Percentiles rank a stretch among this genome's conserved stretches.
phyloP scores from a whole-genome alignment of 768 basidiomycete species.

The Kwoniella botswanensis region DNA sequence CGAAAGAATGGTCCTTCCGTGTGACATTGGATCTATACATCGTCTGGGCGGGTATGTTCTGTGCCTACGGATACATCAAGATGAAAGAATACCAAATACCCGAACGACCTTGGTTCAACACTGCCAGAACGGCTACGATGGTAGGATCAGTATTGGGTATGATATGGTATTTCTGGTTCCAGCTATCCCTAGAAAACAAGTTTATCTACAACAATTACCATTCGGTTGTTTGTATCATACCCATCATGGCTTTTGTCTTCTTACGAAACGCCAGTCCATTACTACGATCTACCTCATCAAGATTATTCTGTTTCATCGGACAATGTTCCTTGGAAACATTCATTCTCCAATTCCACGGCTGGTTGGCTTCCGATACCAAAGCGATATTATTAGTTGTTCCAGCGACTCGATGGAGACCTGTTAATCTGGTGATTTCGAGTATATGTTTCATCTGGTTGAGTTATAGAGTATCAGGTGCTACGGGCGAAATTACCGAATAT shows the following conservation, averaged over 20 bases:
- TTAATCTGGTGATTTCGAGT: constrained; percentile 78
- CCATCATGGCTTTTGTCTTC: constrained; percentile 74
- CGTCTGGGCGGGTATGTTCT: constrained; percentile 83
- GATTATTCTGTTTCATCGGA: constrained; percentile 78
- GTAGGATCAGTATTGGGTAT: constrained; percentile 65
- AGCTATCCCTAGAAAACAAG: constrained; percentile 75
- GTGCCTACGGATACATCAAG: constrained; percentile 75
- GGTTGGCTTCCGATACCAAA: constrained; percentile 83
- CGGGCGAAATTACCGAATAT: constrained; percentile 69
- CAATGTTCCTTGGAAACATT: constrained; percentile 89
- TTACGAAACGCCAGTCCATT: constrained; percentile 76
- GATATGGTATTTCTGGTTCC: constrained; percentile 82
- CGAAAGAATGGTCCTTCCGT: constrained; percentile 85
- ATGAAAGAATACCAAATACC: constrained; percentile 72
- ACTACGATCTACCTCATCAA: constrained; percentile 72
- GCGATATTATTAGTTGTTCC: constrained; percentile 80
- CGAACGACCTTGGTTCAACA: constrained; percentile 72
- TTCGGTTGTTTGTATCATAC: constrained; percentile 78
- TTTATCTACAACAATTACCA: constrained; percentile 87
- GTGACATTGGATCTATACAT: constrained; percentile 87
- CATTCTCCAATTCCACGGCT: constrained; percentile 83
- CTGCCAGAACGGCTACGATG: constrained; percentile 63
- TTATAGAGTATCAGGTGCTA: constrained; percentile 76
- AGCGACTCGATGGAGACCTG: constrained; percentile 71
- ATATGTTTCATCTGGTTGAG: constrained; percentile 80